Evolutionary conservation across 345 rosid species (phyloP).

Genomic region (Eucalyptus paniculata): DNA sequence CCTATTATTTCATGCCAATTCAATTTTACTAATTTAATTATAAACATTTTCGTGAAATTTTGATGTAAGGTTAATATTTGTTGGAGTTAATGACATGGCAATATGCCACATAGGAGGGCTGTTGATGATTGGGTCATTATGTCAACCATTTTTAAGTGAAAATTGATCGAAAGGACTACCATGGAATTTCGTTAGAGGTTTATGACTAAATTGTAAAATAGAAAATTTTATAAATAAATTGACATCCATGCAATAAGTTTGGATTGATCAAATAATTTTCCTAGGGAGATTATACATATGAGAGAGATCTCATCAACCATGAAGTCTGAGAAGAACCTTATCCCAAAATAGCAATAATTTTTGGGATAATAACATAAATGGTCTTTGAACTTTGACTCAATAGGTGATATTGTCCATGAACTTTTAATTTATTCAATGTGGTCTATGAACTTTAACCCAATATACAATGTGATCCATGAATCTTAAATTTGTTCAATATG

Average conservation of each 20-base stretch:
- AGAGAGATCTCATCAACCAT: too few relatives aligned
- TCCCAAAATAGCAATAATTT: rapidly evolving
- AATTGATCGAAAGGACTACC: not conserved
- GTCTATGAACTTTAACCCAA: too few relatives aligned
- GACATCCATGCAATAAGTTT: rapidly evolving
- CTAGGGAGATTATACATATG: too few relatives aligned
- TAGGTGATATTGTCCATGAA: rapidly evolving
- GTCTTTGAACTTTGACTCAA: rapidly evolving
- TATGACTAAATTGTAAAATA: too few relatives aligned
- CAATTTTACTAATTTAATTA: not conserved
- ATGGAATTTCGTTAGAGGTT: rapidly evolving
- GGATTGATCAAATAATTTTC: too few relatives aligned
- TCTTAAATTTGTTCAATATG: too few relatives aligned
- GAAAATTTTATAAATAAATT: too few relatives aligned
- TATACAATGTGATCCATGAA: too few relatives aligned
- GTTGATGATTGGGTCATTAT: too few relatives aligned
- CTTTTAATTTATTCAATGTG: too few relatives aligned
- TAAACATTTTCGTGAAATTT: rapidly evolving
- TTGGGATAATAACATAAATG: too few relatives aligned
- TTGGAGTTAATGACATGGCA: not conserved
- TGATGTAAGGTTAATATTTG: rapidly evolving
- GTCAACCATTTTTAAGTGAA: not conserved
- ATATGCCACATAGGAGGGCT: not conserved
- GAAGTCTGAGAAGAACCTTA: too few relatives aligned
- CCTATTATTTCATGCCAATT: not conserved